Percentiles rank a stretch among this genome's conserved stretches.
Evolutionary conservation across 768 basidiomycete species (phyloP).

Genomic region (Mycena filopes): DNA sequence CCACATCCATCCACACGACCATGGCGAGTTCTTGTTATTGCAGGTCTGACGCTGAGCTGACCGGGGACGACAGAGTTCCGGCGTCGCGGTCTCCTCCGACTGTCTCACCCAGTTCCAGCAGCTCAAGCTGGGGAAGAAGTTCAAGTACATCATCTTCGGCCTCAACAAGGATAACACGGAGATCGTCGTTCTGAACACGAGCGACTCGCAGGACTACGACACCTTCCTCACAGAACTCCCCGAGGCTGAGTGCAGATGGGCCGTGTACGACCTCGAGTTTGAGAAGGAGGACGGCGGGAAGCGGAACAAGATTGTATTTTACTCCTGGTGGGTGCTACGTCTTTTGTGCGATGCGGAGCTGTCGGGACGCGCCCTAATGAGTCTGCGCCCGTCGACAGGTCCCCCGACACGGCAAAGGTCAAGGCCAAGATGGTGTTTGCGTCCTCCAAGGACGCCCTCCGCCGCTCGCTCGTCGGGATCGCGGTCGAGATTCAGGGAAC

Average conservation of each 20-base stretch:
- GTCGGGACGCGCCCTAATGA: constrained; percentile 35
- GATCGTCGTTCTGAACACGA: constrained; percentile 81
- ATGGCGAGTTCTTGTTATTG: constrained; percentile 40
- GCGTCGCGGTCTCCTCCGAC: constrained; percentile 65
- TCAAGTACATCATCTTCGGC: constrained; percentile 86
- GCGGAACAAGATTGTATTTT: constrained; percentile 88
- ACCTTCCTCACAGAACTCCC: constrained; percentile 81
- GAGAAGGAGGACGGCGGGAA: constrained; percentile 76
- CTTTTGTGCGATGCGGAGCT: neutral
- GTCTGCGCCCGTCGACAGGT: constrained; percentile 60
- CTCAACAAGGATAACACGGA: constrained; percentile 71
- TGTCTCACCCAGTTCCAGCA: constrained; percentile 73
- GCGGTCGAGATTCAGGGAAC: constrained; percentile 88
- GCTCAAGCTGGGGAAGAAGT: constrained; percentile 80
- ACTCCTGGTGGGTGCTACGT: constrained; percentile 74
- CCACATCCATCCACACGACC: constrained; percentile 37
- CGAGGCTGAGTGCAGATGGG: constrained; percentile 81
- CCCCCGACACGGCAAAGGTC: constrained; percentile 85
- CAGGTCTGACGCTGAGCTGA: neutral
- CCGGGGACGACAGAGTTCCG: constrained; percentile 61
- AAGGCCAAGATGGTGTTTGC: constrained; percentile 95
- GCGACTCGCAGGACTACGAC: constrained; percentile 65
- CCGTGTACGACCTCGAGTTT: constrained; percentile 93
- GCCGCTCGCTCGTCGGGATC: constrained; percentile 79
- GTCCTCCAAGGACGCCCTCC: constrained; percentile 85